Base-by-base conservation (phyloP, 2,329 filamentous ascomycete genomes). In the Aspergillus quadricinctus region DNA sequence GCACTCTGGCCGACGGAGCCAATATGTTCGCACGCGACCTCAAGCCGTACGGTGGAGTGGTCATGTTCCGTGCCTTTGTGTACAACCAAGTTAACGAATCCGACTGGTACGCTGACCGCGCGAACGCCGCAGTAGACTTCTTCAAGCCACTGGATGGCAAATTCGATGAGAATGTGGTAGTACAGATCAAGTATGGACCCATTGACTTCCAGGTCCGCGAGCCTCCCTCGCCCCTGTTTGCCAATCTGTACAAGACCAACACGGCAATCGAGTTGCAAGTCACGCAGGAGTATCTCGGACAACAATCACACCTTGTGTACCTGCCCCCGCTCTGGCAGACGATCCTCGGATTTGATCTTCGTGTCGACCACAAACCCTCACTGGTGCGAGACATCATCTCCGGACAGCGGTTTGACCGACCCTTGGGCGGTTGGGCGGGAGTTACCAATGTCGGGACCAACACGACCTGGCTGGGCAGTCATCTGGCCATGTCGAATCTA, bases 181-280 rank as follows among this genome's bases (percentile, higher is more conserved):
- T 90, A 2, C 87, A 90, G 66, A 85, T 90, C 71, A 90, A 90
- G 70, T 88, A 87, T 59, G 87, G 88, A 0, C 86, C 87, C 0
- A 89, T 89, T 57, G 87, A 90, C 66, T 89, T 90, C 69, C 87
- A 89, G 64, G 84, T 89, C 10, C 81, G 87, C 37, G 87, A 89
- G 67, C 83, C 87, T 1, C 72, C 80, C 1, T 88, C 83, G 3
- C 87, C 88, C 0, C 72, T 90, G 1, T 88, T 90, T 59, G 79
- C 77, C 5, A 77, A 80, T 48, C 63, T 83, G 6, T 68, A 63
- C 43, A 67, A 80, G 3, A 81, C 79, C 0, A 78, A 69, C 48
- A 73, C 69, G 10, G 83, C 84, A 0, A 83, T 89, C 40, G 87
- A 90, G 68, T 75, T 89, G 1, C 80, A 89, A 65, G 79, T 90